Evolutionary conservation across 148 eudicot species (phyloP).

Genomic region (Silene conica): DNA sequence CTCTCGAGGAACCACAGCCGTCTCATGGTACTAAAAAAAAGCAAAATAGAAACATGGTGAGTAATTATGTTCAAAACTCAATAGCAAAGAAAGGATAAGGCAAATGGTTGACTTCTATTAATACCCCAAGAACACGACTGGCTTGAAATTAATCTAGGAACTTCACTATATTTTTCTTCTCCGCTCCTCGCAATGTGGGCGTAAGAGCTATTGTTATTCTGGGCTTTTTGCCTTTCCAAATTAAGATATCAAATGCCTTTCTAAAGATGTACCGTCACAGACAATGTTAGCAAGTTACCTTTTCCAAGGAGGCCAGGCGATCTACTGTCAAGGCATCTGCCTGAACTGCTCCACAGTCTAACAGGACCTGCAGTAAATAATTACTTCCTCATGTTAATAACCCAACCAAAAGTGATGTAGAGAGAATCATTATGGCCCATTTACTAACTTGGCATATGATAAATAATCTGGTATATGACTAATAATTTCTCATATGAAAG

Average conservation of each 20-base stretch:
- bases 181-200: background rate
- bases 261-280: background rate
- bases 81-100: background rate
- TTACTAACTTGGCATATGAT: background rate
- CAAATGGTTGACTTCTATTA: background rate
- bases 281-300: slow-evolving; percentile 42
- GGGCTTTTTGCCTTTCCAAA: background rate
- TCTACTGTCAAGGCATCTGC: slow-evolving; percentile 99
- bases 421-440: background rate
- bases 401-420: background rate
- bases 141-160: slow-evolving; percentile 2
- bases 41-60: slow-evolving; percentile 7
- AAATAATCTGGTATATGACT: background rate
- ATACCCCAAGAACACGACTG: background rate
- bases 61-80: slow-evolving; percentile 5
- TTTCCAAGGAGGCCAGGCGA: slow-evolving; percentile 93
- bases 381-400: slow-evolving; percentile 6
- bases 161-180: background rate
- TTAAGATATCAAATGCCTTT: background rate
- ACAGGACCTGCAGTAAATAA: slow-evolving; percentile 53
- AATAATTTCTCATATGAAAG: background rate
- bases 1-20: slow-evolving; percentile 89
- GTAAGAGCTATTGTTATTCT: background rate
- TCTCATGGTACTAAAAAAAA: slow-evolving; percentile 69
- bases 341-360: slow-evolving; percentile 99